These are phyloP conservation scores for Oidium heveae DNA, from an alignment of 2,329 filamentous ascomycete species.

Conservation along the genomic window DNA sequence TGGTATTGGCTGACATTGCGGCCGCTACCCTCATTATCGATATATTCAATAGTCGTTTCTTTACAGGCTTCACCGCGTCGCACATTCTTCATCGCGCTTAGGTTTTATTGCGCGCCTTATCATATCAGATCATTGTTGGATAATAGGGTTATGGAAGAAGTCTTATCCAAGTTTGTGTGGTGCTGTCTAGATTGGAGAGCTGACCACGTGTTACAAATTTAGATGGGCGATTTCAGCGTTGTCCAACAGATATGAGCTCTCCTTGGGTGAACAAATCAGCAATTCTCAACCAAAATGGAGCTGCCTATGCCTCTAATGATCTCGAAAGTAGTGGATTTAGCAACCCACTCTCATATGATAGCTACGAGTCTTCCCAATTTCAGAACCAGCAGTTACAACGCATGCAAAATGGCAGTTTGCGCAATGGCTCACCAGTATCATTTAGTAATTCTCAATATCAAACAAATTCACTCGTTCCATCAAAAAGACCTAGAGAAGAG, in stretches of 20 bases:
- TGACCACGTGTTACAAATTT: slow-evolving; percentile 10
- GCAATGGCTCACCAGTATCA: slow-evolving; percentile 60
- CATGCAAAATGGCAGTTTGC: slow-evolving; percentile 65
- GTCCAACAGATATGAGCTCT: slow-evolving; percentile 36
- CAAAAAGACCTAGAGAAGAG: slow-evolving; percentile 73
- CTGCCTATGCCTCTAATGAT: slow-evolving; percentile 29
- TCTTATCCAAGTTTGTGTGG: not conserved
- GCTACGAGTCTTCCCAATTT: slow-evolving; percentile 30
- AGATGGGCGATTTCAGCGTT: slow-evolving; percentile 16
- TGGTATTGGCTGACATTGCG: not conserved
- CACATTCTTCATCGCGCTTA: slow-evolving; percentile 11
- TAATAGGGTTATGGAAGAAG: slow-evolving; percentile 7
- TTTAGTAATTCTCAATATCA: slow-evolving; percentile 51
- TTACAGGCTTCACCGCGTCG: slow-evolving; percentile 9
- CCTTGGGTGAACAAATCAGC: slow-evolving; percentile 41
- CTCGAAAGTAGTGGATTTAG: slow-evolving; percentile 37
- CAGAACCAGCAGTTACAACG: slow-evolving; percentile 22
- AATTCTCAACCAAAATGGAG: slow-evolving; percentile 44
- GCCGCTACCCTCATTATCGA: slow-evolving; percentile 3
- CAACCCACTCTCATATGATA: slow-evolving; percentile 33
- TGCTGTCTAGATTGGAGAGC: slow-evolving; percentile 3
- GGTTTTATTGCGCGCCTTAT: slow-evolving; percentile 7
- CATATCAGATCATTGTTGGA: slow-evolving; percentile 6
- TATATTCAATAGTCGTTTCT: slow-evolving; percentile 6
- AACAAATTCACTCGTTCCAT: slow-evolving; percentile 66